A percentile compares a stretch with the other conserved stretches of the same genome.
phyloP scores from a whole-genome alignment of 2,329 filamentous ascomycete genomes.

The Lasiodiplodia sp. region DNA sequence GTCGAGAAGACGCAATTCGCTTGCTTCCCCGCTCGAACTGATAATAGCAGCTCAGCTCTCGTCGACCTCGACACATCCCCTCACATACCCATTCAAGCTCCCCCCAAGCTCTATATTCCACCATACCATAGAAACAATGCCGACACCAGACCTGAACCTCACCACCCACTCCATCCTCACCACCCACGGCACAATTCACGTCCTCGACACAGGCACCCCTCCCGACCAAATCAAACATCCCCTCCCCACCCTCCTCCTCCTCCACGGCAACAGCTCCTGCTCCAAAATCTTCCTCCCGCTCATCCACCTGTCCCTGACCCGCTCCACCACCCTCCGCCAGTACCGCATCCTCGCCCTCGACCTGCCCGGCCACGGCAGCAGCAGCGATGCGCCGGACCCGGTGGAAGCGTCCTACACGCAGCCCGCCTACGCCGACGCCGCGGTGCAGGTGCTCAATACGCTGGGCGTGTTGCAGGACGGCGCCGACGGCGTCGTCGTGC shows the following conservation, averaged over 20 bases:
- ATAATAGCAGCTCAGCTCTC: conserved; percentile 9
- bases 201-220: conserved; percentile 3
- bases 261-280: conserved; percentile 43
- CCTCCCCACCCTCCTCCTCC: conserved; percentile 39
- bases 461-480: conserved; percentile 27
- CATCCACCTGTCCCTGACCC: conserved; percentile 34
- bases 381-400: conserved; percentile 39
- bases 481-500: conserved; percentile 27
- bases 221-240: background rate
- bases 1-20: conserved; percentile 8
- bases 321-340: conserved; percentile 7
- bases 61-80: background rate
- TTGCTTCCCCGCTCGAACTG: conserved; percentile 4
- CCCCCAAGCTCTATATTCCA: background rate
- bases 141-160: background rate
- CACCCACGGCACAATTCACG: conserved; percentile 22
- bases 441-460: conserved; percentile 39
- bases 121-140: background rate
- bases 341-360: conserved; percentile 42
- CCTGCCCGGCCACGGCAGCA: conserved; percentile 45
- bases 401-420: conserved; percentile 37
- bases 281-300: conserved; percentile 41
- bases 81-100: no score
- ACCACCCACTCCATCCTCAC: conserved; percentile 19
- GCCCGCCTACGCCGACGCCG: conserved; percentile 42